Evolutionary conservation across 2,329 filamentous ascomycete genomes (phyloP), one percentile per base, ranked within the genome.

Genomic region (Fusarium sp.): DNA sequence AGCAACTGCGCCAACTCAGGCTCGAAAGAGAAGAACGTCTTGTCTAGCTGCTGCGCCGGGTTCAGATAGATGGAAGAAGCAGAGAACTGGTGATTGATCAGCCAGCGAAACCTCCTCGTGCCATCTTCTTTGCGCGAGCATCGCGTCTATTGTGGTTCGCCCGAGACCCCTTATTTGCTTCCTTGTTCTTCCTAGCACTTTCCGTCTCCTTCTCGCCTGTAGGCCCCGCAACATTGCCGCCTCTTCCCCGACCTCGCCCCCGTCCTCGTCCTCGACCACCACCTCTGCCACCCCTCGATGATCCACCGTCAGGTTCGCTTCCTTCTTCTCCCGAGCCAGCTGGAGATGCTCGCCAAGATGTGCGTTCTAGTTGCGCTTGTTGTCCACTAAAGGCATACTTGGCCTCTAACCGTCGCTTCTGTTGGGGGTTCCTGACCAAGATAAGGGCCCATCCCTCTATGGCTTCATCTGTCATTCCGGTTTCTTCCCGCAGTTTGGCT

Each of bases 381-480:
- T 88, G 82, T 4, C 93, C 93, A 18, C 86, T 85, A 72, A 93
- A 94, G 23, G 88, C 85, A 76, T 92, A 93, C 78, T 90, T 92
- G 57, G 87, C 87, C 81, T 97, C 94, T 47, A 98, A 83, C 63
- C 89, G 87, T 64, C 89, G 88, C 80, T 92, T 85, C 67, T 92
- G 88, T 76, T 89, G 88, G 2, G 93, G 88, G 76, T 96, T 92
- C 37, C 95, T 88, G 18, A 86, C 84, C 12, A 98, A 83, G 94
- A 98, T 97, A 54, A 97, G 85, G 0, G 89, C 94, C 95, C 96
- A 99, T 9, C 96, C 96, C 82, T 98, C 96, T 38, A 99, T 92
- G 6, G 93, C 91, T 82, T 98, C 96, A 76, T 98, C 95, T 1
- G 94, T 95, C 94, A 98, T 94, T 8, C 92, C 92, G 2, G 94